Conservation (phyloP, 2,329 filamentous ascomycete species). For the Trichoderma aggressivum region DNA sequence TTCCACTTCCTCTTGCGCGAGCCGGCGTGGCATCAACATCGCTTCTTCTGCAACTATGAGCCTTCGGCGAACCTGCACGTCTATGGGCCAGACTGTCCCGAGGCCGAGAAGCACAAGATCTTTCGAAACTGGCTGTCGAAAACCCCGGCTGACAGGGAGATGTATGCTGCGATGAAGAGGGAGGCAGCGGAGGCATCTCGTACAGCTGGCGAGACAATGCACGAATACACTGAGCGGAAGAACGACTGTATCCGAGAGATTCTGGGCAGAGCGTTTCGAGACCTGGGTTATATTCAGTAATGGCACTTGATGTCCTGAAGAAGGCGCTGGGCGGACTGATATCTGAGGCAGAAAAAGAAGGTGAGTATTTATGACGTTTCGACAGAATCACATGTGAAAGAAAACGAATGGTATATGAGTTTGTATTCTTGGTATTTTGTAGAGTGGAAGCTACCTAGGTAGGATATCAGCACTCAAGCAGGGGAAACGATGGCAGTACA, state of each 20-base stretch:
- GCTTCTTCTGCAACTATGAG: constrained; percentile 40
- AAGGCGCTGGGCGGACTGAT: neutral
- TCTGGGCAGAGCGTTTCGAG: constrained; percentile 24
- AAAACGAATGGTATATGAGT: neutral
- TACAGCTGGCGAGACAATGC: constrained; percentile 30
- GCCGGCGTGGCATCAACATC: constrained; percentile 46
- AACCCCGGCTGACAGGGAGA: constrained; percentile 35
- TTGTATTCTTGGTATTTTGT: neutral
- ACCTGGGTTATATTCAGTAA: constrained; percentile 11
- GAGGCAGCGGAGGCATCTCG: constrained; percentile 32
- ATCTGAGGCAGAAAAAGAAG: neutral
- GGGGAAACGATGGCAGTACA: neutral
- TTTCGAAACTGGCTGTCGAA: constrained; percentile 42
- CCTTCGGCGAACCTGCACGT: constrained; percentile 47
- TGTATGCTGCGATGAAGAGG: constrained; percentile 40
- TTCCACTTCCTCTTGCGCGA: constrained; percentile 47
- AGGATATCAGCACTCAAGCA: neutral
- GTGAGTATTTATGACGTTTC: neutral
- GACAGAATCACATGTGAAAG: neutral
- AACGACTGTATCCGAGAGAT: constrained; percentile 38
- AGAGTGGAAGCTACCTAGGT: neutral
- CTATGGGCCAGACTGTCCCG: constrained; percentile 41
- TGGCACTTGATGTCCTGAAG: neutral
- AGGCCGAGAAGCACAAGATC: constrained; percentile 40
- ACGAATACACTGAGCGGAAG: constrained; percentile 42